A percentile compares a stretch with the other conserved stretches of the same genome.
These are phyloP conservation scores for Arxiozyma slooffiae DNA, from an alignment of 1,139 yeast species.

Conservation along the genomic window DNA sequence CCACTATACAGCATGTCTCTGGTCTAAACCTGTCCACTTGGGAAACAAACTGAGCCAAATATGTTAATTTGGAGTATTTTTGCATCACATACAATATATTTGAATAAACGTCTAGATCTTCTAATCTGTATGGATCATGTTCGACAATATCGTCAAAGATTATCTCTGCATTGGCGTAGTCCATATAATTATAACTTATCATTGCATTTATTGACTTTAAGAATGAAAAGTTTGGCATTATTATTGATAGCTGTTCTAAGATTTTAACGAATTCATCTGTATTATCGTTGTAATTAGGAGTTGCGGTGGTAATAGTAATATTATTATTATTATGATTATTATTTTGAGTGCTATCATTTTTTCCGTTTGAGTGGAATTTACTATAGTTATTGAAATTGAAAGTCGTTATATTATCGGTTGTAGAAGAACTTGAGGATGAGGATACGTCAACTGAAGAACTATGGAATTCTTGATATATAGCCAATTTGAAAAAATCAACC, in stretches of 20 bases:
- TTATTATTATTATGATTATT: not conserved
- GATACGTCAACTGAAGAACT: not conserved
- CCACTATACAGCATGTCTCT: conserved; percentile 89
- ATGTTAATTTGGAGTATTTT: conserved; percentile 72
- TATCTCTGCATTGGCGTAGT: conserved; percentile 68
- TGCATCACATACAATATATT: conserved; percentile 93
- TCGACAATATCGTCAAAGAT: conserved; percentile 66
- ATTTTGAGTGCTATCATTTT: not conserved
- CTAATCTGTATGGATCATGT: conserved; percentile 76
- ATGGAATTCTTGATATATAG: conserved; percentile 61
- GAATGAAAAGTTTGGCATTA: conserved; percentile 66
- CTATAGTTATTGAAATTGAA: not conserved
- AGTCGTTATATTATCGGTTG: not conserved
- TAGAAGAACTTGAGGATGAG: not conserved
- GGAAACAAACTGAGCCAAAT: conserved; percentile 75
- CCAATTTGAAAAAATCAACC: conserved; percentile 61
- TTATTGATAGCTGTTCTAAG: conserved; percentile 38
- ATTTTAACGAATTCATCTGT: conserved; percentile 42
- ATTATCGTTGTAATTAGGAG: conserved; percentile 61
- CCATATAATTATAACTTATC: conserved; percentile 68
- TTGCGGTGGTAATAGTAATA: too few species aligned
- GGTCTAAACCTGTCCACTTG: conserved; percentile 82
- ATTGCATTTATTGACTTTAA: conserved; percentile 74
- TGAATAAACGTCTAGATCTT: conserved; percentile 84
- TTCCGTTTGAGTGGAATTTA: not conserved